These are phyloP conservation scores for Poa annua DNA, from an alignment of 176 grass and related monocot genomes.

Conservation along the genomic window DNA sequence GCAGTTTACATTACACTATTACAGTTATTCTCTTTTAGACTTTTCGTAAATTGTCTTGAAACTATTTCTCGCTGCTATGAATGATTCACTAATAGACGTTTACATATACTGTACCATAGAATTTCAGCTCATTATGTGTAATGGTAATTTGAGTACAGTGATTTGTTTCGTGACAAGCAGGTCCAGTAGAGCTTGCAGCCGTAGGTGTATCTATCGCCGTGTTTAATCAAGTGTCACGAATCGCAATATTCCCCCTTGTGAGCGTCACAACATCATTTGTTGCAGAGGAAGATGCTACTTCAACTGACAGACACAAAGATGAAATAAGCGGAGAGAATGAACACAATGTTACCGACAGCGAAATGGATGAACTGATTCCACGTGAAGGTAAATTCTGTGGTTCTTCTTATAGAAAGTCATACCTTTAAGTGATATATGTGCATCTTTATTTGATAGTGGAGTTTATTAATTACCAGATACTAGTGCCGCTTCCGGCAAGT, in stretches of 20 bases:
- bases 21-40: neutral
- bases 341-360: slow-evolving; percentile 40
- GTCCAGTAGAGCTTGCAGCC: slow-evolving; percentile 81
- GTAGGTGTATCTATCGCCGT: slow-evolving; percentile 90
- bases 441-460: slow-evolving; percentile 8
- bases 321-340: slow-evolving; percentile 38
- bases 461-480: slow-evolving; percentile 33
- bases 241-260: slow-evolving; percentile 89
- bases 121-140: neutral
- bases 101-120: neutral
- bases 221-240: slow-evolving; percentile 89
- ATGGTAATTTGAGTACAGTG: neutral
- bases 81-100: no score
- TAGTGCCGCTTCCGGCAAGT: slow-evolving; percentile 13
- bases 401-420: slow-evolving; percentile 8
- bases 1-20: slow-evolving; percentile 16
- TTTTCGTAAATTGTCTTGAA: neutral
- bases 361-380: slow-evolving; percentile 62
- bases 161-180: slow-evolving; percentile 51
- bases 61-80: neutral
- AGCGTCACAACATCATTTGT: slow-evolving; percentile 98
- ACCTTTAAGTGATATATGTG: neutral
- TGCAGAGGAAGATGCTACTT: slow-evolving; percentile 83
- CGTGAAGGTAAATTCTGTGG: slow-evolving; percentile 38
- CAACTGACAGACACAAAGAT: slow-evolving; percentile 36